Evolutionary conservation across 257 asterid genomes (phyloP).

Genomic region (Salvia hispanica): DNA sequence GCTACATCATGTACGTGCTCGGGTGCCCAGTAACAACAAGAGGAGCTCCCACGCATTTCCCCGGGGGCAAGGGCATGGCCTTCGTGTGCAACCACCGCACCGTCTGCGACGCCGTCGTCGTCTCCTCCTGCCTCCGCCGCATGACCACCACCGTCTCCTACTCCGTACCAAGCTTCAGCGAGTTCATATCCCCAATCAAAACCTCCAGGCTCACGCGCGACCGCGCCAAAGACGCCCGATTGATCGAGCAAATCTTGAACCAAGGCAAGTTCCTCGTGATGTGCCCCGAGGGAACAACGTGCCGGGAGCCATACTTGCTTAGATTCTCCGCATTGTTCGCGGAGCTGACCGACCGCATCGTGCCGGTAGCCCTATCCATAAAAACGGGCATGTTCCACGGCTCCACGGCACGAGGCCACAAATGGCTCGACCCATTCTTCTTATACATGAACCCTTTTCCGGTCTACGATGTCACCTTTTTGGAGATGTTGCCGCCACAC

Average conservation of each 20-base stretch:
- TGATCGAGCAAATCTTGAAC: conserved; percentile 24
- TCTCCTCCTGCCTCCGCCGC: conserved; percentile 34
- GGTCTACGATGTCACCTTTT: conserved; percentile 38
- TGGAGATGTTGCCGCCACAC: conserved; percentile 36
- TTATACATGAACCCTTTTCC: conserved; percentile 43
- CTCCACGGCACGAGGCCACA: conserved; percentile 42
- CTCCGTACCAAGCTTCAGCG: conserved; percentile 31
- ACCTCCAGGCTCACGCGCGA: conserved; percentile 24
- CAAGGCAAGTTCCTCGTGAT: conserved; percentile 15
- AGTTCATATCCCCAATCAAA: conserved; percentile 33
- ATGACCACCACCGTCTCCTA: conserved; percentile 34
- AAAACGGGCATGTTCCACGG: conserved; percentile 34
- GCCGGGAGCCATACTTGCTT: conserved; percentile 40
- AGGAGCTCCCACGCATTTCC: conserved; percentile 28
- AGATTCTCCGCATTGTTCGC: conserved; percentile 41
- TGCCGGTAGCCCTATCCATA: conserved; percentile 36
- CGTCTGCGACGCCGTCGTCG: conserved; percentile 20
- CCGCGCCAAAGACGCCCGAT: conserved; percentile 28
- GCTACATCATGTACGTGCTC: neutral
- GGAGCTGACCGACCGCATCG: conserved; percentile 35
- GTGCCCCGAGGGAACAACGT: conserved; percentile 47
- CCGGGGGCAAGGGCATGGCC: neutral
- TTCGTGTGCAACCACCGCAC: conserved; percentile 37
- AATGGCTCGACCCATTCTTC: conserved; percentile 46
- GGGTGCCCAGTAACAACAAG: conserved; percentile 16